Percentiles rank a stretch among this genome's conserved stretches.
Evolutionary conservation across 495 filamentous ascomycete species (phyloP).

Genomic region (Pyrenula aspistea): DNA sequence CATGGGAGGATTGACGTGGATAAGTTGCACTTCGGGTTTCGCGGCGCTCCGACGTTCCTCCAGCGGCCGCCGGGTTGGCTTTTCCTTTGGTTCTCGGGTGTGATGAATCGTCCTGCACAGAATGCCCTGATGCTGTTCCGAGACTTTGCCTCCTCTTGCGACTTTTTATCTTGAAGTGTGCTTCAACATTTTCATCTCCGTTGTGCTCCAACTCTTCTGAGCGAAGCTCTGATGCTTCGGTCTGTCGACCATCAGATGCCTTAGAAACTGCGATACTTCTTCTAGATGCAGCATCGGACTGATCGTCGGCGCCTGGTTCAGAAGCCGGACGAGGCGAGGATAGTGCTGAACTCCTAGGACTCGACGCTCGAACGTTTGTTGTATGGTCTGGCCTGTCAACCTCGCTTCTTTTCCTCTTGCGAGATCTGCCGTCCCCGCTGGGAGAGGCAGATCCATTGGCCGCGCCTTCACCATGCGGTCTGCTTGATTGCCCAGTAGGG

Average conservation of each 20-base stretch:
- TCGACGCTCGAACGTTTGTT: slow-evolving; percentile 17
- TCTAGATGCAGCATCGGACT: not conserved
- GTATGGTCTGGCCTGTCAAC: not conserved
- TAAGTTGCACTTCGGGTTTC: slow-evolving; percentile 16
- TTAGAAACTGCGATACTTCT: slow-evolving; percentile 18
- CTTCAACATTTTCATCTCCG: slow-evolving; percentile 7
- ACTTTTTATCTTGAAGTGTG: slow-evolving; percentile 5
- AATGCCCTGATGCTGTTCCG: not conserved
- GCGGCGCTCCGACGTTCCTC: slow-evolving; percentile 13
- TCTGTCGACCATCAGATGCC: slow-evolving; percentile 21
- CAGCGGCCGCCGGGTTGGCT: slow-evolving; percentile 2
- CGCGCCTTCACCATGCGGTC: not conserved
- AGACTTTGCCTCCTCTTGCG: slow-evolving; percentile 3
- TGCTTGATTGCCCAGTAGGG: not conserved
- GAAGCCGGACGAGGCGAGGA: slow-evolving; percentile 22
- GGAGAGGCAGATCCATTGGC: not conserved
- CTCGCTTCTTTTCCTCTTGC: not conserved
- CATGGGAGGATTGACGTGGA: slow-evolving; percentile 24
- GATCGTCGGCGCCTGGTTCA: not conserved
- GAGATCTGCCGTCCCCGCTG: not conserved
- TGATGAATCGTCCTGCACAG: not conserved
- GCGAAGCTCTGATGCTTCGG: slow-evolving; percentile 13
- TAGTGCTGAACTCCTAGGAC: slow-evolving; percentile 41
- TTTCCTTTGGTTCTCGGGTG: slow-evolving; percentile 5
- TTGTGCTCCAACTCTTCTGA: slow-evolving; percentile 7